Conservation (phyloP, 2,329 filamentous ascomycete species). For the Ophiostoma australiae region DNA sequence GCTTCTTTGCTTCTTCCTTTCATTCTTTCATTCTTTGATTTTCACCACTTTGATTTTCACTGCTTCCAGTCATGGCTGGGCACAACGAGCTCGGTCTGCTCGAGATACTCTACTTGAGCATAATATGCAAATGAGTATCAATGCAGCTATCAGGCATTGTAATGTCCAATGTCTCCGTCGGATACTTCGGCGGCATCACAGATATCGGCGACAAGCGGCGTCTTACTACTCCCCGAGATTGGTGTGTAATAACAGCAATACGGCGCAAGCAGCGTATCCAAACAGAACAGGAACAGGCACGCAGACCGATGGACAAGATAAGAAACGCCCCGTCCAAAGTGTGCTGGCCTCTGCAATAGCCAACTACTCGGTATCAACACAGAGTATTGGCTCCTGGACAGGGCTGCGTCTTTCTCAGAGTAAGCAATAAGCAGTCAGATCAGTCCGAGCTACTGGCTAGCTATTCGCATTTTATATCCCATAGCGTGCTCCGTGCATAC, state of each 20-base stretch:
- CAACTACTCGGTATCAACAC: no score
- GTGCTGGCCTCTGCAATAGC: neutral
- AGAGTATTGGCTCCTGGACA: neutral
- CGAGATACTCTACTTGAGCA: neutral
- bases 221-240: slow-evolving; percentile 3
- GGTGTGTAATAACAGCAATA: neutral
- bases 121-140: neutral
- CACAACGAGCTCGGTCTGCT: neutral
- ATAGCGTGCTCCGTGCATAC: neutral
- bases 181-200: slow-evolving; percentile 1
- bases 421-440: neutral
- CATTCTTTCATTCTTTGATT: neutral
- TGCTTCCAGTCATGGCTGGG: neutral
- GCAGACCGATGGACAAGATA: neutral
- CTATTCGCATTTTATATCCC: neutral
- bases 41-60: neutral
- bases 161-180: neutral
- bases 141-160: neutral
- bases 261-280: neutral
- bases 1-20: neutral
- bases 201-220: neutral
- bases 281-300: neutral
- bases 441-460: neutral
- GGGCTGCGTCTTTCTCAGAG: neutral
- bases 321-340: neutral